Conservation (phyloP, 176 grass and related monocot species). For the Oryza glumipatula region DNA sequence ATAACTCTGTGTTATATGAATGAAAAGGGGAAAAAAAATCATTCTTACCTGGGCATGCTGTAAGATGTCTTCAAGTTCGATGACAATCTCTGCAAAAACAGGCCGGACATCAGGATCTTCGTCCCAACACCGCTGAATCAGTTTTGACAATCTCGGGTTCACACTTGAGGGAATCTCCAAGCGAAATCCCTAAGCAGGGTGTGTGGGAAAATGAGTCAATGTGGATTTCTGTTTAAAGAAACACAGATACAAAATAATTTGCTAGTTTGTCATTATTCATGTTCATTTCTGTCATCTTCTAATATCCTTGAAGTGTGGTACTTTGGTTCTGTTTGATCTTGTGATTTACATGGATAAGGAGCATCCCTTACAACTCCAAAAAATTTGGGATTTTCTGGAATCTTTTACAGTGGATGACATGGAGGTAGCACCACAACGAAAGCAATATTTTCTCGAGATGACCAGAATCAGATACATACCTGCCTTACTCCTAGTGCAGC, state of each 20-base stretch:
- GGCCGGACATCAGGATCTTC: constrained; percentile 58
- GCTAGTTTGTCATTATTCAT: neutral
- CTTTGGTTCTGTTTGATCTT: neutral
- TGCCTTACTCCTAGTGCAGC: constrained; percentile 92
- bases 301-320: neutral
- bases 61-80: constrained; percentile 69
- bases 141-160: constrained; percentile 54
- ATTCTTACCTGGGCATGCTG: constrained; percentile 57
- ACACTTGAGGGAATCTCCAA: constrained; percentile 55
- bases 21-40: neutral
- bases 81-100: constrained; percentile 61
- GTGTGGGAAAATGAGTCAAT: neutral
- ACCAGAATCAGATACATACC: constrained; percentile 42
- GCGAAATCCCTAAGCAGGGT: constrained; percentile 60
- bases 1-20: too few relatives aligned
- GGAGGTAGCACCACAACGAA: neutral
- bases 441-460: neutral
- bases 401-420: neutral
- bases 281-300: neutral
- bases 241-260: neutral
- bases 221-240: neutral
- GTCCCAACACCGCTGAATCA: constrained; percentile 74
- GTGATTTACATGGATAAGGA: neutral
- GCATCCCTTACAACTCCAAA: neutral
- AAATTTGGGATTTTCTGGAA: neutral